phyloP scores from a whole-genome alignment of 768 basidiomycete genomes.

The Pholiota conissans region DNA sequence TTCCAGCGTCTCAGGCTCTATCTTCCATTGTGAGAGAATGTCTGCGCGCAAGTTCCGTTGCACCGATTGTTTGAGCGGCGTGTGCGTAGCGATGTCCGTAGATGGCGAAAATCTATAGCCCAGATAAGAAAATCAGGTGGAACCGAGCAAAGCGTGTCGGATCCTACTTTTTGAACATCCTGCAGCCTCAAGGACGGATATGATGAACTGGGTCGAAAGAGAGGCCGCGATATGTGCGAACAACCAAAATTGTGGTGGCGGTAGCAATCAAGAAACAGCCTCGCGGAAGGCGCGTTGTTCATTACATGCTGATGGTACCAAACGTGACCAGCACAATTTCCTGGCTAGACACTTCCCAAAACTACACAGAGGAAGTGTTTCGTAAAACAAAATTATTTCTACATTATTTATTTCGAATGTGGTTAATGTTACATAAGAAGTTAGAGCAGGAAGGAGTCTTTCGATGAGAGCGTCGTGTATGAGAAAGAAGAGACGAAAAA shows the following conservation, averaged over 20 bases:
- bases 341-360: slow-evolving; percentile 1
- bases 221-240: slow-evolving; percentile 10
- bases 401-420: slow-evolving; percentile 35
- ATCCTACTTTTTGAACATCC: slow-evolving; percentile 77
- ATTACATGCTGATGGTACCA: slow-evolving; percentile 15
- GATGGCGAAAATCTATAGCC: slow-evolving; percentile 61
- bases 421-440: slow-evolving; percentile 43
- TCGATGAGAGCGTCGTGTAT: slow-evolving; percentile 23
- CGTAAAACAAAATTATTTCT: slow-evolving; percentile 27
- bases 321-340: slow-evolving; percentile 14
- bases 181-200: slow-evolving; percentile 5
- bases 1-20: slow-evolving; percentile 80
- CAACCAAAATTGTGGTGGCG: slow-evolving; percentile 9
- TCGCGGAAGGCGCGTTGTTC: slow-evolving; percentile 20
- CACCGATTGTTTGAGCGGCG: slow-evolving; percentile 89
- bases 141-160: neutral
- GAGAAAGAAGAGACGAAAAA: slow-evolving; percentile 18
- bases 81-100: slow-evolving; percentile 86
- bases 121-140: neutral
- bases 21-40: slow-evolving; percentile 81
- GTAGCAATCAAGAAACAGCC: slow-evolving; percentile 10
- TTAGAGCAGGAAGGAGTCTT: slow-evolving; percentile 22
- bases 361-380: neutral
- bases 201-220: slow-evolving; percentile 8
- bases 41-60: slow-evolving; percentile 84